phyloP scores from a whole-genome alignment of 441 rosid species.

The Metrosideros polymorpha region DNA sequence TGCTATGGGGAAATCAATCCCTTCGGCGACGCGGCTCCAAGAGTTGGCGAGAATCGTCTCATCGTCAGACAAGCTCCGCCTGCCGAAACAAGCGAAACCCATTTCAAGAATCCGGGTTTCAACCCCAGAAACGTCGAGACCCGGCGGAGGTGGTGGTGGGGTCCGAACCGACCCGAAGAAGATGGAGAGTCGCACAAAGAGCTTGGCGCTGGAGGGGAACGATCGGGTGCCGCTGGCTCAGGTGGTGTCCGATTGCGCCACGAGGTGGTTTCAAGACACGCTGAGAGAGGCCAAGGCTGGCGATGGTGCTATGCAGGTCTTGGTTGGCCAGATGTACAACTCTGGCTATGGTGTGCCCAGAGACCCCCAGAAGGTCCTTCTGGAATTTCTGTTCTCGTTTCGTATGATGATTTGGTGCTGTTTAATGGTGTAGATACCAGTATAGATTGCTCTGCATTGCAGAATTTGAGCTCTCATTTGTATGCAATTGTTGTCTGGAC shows the following conservation, averaged over 20 bases:
- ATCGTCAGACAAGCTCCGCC: slow-evolving; percentile 12
- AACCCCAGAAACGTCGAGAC: slow-evolving; percentile 20
- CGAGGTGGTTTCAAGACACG: slow-evolving; percentile 71
- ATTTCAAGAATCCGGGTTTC: slow-evolving; percentile 16
- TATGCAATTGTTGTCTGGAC: neutral
- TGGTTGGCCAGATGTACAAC: slow-evolving; percentile 87
- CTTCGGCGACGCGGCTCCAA: slow-evolving; percentile 25
- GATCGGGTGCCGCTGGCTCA: slow-evolving; percentile 41
- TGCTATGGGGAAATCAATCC: slow-evolving; percentile 51
- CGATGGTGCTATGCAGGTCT: slow-evolving; percentile 63
- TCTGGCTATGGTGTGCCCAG: slow-evolving; percentile 72
- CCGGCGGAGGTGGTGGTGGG: slow-evolving; percentile 3
- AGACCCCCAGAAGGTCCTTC: slow-evolving; percentile 58
- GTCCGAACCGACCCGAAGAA: slow-evolving; percentile 15
- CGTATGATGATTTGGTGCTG: neutral
- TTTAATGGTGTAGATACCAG: neutral
- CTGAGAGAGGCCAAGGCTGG: slow-evolving; percentile 74
- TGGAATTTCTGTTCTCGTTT: neutral
- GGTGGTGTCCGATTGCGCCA: slow-evolving; percentile 70
- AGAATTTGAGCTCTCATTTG: neutral
- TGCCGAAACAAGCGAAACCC: slow-evolving; percentile 18
- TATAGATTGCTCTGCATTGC: neutral
- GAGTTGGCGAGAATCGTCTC: slow-evolving; percentile 33
- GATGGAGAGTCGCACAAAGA: slow-evolving; percentile 12
- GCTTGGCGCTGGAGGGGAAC: slow-evolving; percentile 13